Evolutionary conservation across 2,329 filamentous ascomycete genomes (phyloP), one percentile per base, ranked within the genome.

Genomic region (Penicillium sp.): DNA sequence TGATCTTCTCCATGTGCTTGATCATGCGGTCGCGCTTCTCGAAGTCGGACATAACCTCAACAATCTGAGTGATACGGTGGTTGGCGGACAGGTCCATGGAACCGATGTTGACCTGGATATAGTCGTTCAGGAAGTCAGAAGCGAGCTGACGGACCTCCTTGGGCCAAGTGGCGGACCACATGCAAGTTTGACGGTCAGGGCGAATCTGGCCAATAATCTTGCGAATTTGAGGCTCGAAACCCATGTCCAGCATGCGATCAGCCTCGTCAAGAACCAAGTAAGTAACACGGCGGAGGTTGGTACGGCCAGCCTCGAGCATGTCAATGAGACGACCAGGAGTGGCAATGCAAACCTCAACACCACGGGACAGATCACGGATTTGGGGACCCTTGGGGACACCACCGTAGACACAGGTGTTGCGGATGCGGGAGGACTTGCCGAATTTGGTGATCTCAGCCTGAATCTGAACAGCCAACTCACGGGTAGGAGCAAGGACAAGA

Each of bases 191-290:
- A 83, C 94, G 89, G 75, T 99, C 94, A 50, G 94, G 94, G 67
- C 94, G 91, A 77, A 97, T 97, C 80, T 99, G 94, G 61, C 89
- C 85, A 66, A 99, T 92, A 64, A 99, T 97, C 83, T 97, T 97
- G 81, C 94, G 91, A 70, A 99, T 97, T 77, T 97, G 94, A 64
- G 94, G 94, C 81, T 99, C 94, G 79, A 99, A 97, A 86, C 94
- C 94, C 94, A 99, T 99, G 81, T 99, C 94, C 75, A 99, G 84
- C 94, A 99, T 99, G 72, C 94, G 93, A 80, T 99, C 94, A 74
- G 94, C 94, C 82, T 99, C 94, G 70, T 99, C 94, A 61, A 99
- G 92, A 65, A 97, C 94, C 54, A 99, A 83, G 80, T 99, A 99
- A 52, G 94, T 99, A 59, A 97, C 92, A 75, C 94, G 92, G 64